Evolutionary conservation across 371 early-diverging fungal genomes (phyloP).

Genomic region (Zopfochytrium polystomum): DNA sequence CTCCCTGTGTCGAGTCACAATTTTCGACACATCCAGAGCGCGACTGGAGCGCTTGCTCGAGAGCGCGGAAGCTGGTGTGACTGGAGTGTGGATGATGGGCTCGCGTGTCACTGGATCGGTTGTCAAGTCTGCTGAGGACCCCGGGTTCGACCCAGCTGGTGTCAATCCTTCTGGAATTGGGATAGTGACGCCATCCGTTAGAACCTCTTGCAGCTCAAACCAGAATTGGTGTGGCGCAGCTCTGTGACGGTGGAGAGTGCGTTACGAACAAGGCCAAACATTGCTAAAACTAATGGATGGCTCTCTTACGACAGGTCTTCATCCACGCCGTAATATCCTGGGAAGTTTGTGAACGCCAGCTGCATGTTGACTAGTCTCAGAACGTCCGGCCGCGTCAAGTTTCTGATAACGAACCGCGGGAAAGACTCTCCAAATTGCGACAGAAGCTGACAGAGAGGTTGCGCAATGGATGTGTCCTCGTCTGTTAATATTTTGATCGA

Average conservation of each 20-base stretch:
- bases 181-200: constrained; percentile 16
- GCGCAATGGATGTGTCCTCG: constrained; percentile 13
- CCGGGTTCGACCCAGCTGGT: background rate
- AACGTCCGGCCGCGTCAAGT: constrained; percentile 10
- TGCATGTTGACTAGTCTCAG: constrained; percentile 21
- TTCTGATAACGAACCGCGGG: constrained; percentile 22
- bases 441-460: constrained; percentile 18
- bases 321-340: constrained; percentile 29
- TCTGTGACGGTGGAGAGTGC: no score
- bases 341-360: constrained; percentile 19
- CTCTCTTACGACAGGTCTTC: constrained; percentile 28
- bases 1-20: no score
- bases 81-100: no score
- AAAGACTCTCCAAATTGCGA: constrained; percentile 23
- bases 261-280: no score
- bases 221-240: constrained; percentile 19
- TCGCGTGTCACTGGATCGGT: constrained; percentile 30
- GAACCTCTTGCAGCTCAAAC: constrained; percentile 25
- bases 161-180: background rate
- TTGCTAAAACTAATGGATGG: no score
- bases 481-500: constrained; percentile 7
- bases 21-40: no score
- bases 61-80: no score
- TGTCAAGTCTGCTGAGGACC: constrained; percentile 11
- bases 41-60: no score